Percentiles rank a stretch among this genome's conserved stretches.
These are phyloP conservation scores for Leccinum solheimii DNA, from an alignment of 1,284 basidiomycete genomes.

Conservation along the genomic window DNA sequence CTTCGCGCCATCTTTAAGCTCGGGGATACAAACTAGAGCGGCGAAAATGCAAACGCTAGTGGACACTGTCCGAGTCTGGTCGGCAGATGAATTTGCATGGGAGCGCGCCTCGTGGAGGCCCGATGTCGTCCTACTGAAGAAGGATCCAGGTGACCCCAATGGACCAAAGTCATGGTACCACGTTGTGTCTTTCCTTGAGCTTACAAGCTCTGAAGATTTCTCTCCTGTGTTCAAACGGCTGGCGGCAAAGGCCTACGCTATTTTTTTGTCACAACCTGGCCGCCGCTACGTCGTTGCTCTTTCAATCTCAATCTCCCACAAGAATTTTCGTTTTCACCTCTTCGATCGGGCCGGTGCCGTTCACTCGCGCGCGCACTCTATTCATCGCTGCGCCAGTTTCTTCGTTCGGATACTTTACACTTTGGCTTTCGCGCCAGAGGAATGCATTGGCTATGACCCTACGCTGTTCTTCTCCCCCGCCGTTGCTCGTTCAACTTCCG, in stretches of 20 bases:
- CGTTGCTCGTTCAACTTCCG: background rate
- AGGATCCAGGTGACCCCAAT: background rate
- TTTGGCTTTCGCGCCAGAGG: background rate
- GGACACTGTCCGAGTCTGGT: background rate
- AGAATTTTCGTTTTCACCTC: background rate
- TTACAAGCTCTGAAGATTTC: background rate
- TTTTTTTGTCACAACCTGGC: background rate
- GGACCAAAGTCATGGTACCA: background rate
- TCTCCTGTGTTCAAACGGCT: background rate
- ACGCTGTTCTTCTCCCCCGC: background rate
- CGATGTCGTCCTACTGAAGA: background rate
- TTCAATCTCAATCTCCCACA: background rate
- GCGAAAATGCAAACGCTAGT: background rate
- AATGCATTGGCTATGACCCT: background rate
- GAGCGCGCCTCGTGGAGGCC: too few relatives aligned
- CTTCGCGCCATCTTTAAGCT: background rate
- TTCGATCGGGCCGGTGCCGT: background rate
- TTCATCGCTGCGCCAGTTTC: background rate
- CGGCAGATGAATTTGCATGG: background rate
- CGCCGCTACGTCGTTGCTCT: background rate
- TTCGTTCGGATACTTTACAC: background rate
- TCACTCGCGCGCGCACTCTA: background rate
- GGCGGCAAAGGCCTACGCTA: background rate
- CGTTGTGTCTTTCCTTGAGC: background rate
- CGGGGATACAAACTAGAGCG: background rate